phyloP scores from a whole-genome alignment of 495 filamentous ascomycete species.

The Jackrogersella multiformis region DNA sequence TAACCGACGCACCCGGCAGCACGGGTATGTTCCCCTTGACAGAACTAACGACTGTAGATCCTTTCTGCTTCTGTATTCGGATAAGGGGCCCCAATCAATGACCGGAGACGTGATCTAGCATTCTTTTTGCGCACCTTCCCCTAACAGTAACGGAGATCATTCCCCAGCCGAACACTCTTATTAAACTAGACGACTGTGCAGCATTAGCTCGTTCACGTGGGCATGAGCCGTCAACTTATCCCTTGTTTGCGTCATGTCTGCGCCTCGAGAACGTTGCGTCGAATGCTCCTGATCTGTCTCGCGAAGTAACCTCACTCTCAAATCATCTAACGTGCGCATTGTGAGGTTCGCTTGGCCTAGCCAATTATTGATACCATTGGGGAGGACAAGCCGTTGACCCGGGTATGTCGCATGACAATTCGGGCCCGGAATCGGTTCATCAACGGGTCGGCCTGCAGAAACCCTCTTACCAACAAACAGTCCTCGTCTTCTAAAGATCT shows the following conservation, averaged over 20 bases:
- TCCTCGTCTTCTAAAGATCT: background rate
- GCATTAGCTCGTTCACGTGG: conserved; percentile 21
- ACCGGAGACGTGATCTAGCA: background rate
- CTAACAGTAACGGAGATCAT: background rate
- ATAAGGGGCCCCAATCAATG: background rate
- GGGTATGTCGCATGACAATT: background rate
- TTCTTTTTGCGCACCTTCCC: conserved; percentile 2
- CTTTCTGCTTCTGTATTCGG: background rate
- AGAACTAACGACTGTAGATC: background rate
- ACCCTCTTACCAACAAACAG: conserved; percentile 1
- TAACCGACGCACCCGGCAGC: conserved; percentile 3
- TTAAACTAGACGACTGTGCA: conserved; percentile 10
- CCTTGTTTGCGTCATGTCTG: conserved; percentile 14
- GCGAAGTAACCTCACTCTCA: conserved; percentile 13
- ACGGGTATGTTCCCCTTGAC: background rate
- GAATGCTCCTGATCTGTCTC: conserved; percentile 1
- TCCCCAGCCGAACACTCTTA: background rate
- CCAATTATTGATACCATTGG: conserved; percentile 3
- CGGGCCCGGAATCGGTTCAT: background rate
- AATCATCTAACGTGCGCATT: conserved; percentile 1
- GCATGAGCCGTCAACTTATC: background rate
- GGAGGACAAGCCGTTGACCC: background rate
- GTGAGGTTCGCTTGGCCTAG: background rate
- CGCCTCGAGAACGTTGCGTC: background rate
- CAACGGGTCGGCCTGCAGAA: background rate